These are phyloP conservation scores for Claviceps maximensis DNA, from an alignment of 2,329 filamentous ascomycete genomes.

Conservation along the genomic window DNA sequence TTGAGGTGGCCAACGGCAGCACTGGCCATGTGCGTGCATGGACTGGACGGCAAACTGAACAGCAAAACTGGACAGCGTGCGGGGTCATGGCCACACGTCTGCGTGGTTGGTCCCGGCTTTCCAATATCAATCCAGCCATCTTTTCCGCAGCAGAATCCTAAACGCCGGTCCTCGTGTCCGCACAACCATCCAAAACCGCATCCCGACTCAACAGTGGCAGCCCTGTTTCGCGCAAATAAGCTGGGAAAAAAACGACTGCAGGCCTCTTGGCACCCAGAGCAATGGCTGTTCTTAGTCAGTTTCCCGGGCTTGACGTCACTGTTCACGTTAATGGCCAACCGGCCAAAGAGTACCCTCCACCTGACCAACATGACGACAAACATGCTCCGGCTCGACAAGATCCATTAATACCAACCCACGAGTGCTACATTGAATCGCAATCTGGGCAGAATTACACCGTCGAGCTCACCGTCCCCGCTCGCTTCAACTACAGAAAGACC, in stretches of 20 bases:
- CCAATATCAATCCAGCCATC: no score
- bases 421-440: constrained; percentile 14
- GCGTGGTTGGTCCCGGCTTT: no score
- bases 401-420: neutral
- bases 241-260: neutral
- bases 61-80: no score
- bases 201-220: neutral
- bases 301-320: constrained; percentile 9
- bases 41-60: no score
- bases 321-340: constrained; percentile 10
- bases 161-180: neutral
- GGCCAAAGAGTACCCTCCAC: constrained; percentile 11
- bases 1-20: no score
- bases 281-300: constrained; percentile 12
- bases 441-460: constrained; percentile 10
- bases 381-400: neutral
- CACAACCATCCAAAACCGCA: neutral
- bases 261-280: neutral
- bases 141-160: neutral
- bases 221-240: neutral
- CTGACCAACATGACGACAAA: neutral
- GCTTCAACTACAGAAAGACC: neutral
- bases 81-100: no score
- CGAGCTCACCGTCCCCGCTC: neutral
- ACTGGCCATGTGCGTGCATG: no score